A percentile compares a stretch with the other conserved stretches of the same genome.
These are phyloP conservation scores for Melampsora americana DNA, from an alignment of 1,284 basidiomycete species.

Conservation along the genomic window DNA sequence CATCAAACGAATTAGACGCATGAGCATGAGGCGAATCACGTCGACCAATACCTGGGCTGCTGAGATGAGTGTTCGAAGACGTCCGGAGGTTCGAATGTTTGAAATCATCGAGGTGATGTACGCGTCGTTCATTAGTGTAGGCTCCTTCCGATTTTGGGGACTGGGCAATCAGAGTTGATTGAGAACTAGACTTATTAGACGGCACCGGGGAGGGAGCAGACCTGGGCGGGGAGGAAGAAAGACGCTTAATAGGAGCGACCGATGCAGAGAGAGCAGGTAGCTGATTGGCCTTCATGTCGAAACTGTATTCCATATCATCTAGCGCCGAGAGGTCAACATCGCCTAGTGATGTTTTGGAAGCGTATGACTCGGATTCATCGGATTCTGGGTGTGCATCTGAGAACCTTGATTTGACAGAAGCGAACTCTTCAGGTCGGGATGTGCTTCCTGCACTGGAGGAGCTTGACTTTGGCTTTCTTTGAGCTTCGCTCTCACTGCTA, in stretches of 20 bases:
- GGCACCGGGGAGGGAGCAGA: slow-evolving; percentile 15
- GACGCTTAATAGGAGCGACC: neutral
- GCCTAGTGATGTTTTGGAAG: slow-evolving; percentile 31
- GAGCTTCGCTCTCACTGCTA: slow-evolving; percentile 33
- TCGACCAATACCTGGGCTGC: slow-evolving; percentile 38
- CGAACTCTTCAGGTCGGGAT: slow-evolving; percentile 11
- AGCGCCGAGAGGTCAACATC: slow-evolving; percentile 18
- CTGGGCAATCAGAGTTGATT: slow-evolving; percentile 32
- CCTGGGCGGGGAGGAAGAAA: neutral
- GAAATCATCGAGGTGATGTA: neutral
- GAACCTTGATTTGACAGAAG: neutral
- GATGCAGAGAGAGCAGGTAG: neutral
- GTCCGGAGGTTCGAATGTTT: neutral
- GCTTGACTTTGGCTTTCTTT: neutral
- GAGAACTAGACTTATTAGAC: slow-evolving; percentile 21
- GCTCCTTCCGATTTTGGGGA: neutral
- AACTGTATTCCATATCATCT: slow-evolving; percentile 15
- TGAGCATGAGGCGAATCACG: slow-evolving; percentile 30
- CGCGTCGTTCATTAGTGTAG: neutral
- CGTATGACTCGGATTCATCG: neutral
- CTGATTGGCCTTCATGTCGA: slow-evolving; percentile 10
- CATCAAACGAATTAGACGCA: slow-evolving; percentile 16
- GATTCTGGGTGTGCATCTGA: slow-evolving; percentile 7
- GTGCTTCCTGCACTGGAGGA: slow-evolving; percentile 6
- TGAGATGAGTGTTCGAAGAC: slow-evolving; percentile 16